Evolutionary conservation across 331 rosid genomes (phyloP), one percentile per base, ranked within the genome.

Genomic region (Acacia concinna): DNA sequence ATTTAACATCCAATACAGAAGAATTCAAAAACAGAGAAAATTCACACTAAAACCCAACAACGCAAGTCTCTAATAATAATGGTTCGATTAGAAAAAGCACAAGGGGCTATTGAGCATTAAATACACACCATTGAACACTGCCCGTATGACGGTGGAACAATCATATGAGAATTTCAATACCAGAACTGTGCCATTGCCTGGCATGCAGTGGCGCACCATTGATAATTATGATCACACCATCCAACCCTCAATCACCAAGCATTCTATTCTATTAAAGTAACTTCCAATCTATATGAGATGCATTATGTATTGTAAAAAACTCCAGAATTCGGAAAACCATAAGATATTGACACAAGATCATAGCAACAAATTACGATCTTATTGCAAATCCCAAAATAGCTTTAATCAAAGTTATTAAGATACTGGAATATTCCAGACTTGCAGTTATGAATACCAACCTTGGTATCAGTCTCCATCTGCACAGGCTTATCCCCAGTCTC

Each of bases 401-500:
- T 62, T 28, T 20, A 37, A 25, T 34, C 54, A 64, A 75, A 44
- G 52, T 54, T 60, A 38, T 2, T 8, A 30, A 64, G 43, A 59
- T 44, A 54, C 10, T 65, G 35, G 28, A 49, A 52, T 17, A 17
- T 32, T 15, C 40, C 70, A 60, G n/a, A n/a, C n/a, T n/a, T n/a
- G n/a, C n/a, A n/a, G 51, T 44, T 28, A 60, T 30, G 21, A 64
- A 8, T 41, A 75, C 68, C 44, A 51, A 93, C 99, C 98, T 95
- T 95, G 62, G 76, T 12, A 80, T 95, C 98, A 3, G 97, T 87
- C 31, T 95, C 98, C 97, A 91, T 91, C 81, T 87, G 94, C 64
- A 76, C 91, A 83, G 98, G 89, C 81, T 90, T 92, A 43, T 95
- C 98, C 77, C 91, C 94, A 1, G 85, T 73, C 79, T 91, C 98